These are phyloP conservation scores for Platanus orientalis DNA, from an alignment of 164 flowering plant species.

Conservation along the genomic window DNA sequence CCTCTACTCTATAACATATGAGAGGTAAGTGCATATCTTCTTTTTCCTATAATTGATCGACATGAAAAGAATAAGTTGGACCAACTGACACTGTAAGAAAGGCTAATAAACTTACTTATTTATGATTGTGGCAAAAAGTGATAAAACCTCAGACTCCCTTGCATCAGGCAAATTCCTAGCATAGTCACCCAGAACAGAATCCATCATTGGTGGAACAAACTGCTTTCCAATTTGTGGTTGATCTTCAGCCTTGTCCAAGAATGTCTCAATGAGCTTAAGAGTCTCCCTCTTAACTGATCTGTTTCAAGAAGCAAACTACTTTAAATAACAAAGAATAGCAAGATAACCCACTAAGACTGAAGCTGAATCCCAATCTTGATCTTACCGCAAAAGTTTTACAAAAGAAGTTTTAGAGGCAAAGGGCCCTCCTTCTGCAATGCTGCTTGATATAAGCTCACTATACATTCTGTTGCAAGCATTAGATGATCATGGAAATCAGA, in stretches of 20 bases:
- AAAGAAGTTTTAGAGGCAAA: constrained; percentile 81
- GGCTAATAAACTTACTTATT: constrained; percentile 60
- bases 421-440: constrained; percentile 91
- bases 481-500: background rate
- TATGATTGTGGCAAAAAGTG: constrained; percentile 94
- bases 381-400: constrained; percentile 88
- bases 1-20: too few species aligned
- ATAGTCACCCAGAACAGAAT: constrained; percentile 93
- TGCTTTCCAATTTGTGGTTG: constrained; percentile 96
- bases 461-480: constrained; percentile 72
- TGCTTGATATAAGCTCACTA: constrained; percentile 92
- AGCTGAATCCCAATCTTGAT: background rate
- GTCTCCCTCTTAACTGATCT: constrained; percentile 98
- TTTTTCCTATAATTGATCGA: background rate
- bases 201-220: constrained; percentile 99
- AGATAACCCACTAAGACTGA: background rate
- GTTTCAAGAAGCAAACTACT: constrained; percentile 15
- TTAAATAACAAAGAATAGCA: background rate
- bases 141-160: constrained; percentile 94
- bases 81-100: background rate
- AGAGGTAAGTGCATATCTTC: too few species aligned
- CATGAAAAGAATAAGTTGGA: background rate
- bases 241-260: constrained; percentile 96
- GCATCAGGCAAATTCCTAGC: constrained; percentile 97
- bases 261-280: constrained; percentile 92